Evolutionary conservation across 2,329 filamentous ascomycete species (phyloP).

Genomic region (Xylaria sp.): DNA sequence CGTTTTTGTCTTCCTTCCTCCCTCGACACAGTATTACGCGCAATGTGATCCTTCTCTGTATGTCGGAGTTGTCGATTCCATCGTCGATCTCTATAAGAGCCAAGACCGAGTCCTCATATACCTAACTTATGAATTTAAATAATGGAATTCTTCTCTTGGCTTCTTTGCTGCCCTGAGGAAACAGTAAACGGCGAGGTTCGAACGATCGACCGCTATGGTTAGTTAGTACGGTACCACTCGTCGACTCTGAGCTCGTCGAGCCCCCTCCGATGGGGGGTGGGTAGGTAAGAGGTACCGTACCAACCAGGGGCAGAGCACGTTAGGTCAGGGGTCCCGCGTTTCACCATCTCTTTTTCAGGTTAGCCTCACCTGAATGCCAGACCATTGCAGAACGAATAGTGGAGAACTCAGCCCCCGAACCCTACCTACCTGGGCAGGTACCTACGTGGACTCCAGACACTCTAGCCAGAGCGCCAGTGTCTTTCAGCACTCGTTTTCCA

Average conservation of each 20-base stretch:
- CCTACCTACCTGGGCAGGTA: not conserved
- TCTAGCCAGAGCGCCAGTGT: not conserved
- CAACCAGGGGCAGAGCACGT: slow-evolving; percentile 5
- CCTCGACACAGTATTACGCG: not conserved
- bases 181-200: not conserved
- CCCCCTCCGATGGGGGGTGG: not conserved
- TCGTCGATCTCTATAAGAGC: not conserved
- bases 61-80: not conserved
- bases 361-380: slow-evolving; percentile 24
- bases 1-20: not conserved
- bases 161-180: not conserved
- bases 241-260: not conserved
- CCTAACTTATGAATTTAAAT: slow-evolving; percentile 6
- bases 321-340: slow-evolving; percentile 31
- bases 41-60: not conserved
- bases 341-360: slow-evolving; percentile 32
- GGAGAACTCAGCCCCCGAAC: slow-evolving; percentile 2
- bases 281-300: not conserved
- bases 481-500: slow-evolving; percentile 20
- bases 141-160: slow-evolving; percentile 7
- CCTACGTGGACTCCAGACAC: not conserved
- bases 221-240: not conserved
- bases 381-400: slow-evolving; percentile 23
- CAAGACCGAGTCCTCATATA: slow-evolving; percentile 2
- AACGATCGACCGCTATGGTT: not conserved